Conservation (phyloP, 2,329 filamentous ascomycete genomes). For the Dichotomopilus funicola region DNA sequence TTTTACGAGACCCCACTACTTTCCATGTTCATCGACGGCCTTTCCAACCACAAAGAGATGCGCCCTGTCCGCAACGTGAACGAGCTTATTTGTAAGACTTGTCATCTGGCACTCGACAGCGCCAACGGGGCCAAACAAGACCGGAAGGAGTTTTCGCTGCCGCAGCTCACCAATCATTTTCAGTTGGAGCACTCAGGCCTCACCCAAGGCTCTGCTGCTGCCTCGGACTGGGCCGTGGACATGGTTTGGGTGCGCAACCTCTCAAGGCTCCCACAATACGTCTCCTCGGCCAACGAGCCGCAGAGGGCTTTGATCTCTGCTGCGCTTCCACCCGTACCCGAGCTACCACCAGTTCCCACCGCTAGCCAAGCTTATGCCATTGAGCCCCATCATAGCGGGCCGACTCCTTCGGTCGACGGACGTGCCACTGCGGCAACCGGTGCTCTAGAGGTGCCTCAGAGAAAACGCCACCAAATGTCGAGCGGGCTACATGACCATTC, state of each 20-base stretch:
- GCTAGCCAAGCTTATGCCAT: too few relatives aligned
- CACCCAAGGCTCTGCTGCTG: slow-evolving; percentile 17
- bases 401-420: too few relatives aligned
- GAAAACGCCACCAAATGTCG: neutral
- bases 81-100: slow-evolving; percentile 50
- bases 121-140: slow-evolving; percentile 27
- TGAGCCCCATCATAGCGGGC: too few relatives aligned
- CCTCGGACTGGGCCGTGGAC: slow-evolving; percentile 39
- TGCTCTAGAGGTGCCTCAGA: too few relatives aligned
- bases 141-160: slow-evolving; percentile 45
- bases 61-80: slow-evolving; percentile 49
- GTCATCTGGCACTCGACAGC: slow-evolving; percentile 34
- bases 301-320: slow-evolving; percentile 33
- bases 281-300: slow-evolving; percentile 26
- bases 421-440: too few relatives aligned
- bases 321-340: slow-evolving; percentile 19
- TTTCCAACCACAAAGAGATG: slow-evolving; percentile 52
- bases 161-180: slow-evolving; percentile 54
- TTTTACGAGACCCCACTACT: slow-evolving; percentile 54
- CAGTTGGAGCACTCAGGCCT: slow-evolving; percentile 37
- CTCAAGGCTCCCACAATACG: slow-evolving; percentile 27
- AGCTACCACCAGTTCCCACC: too few relatives aligned
- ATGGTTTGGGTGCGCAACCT: slow-evolving; percentile 40
- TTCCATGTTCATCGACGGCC: slow-evolving; percentile 51
- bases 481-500: neutral